These are phyloP conservation scores for Colletotrichum spaethianum DNA, from an alignment of 2,329 filamentous ascomycete species.

Conservation along the genomic window DNA sequence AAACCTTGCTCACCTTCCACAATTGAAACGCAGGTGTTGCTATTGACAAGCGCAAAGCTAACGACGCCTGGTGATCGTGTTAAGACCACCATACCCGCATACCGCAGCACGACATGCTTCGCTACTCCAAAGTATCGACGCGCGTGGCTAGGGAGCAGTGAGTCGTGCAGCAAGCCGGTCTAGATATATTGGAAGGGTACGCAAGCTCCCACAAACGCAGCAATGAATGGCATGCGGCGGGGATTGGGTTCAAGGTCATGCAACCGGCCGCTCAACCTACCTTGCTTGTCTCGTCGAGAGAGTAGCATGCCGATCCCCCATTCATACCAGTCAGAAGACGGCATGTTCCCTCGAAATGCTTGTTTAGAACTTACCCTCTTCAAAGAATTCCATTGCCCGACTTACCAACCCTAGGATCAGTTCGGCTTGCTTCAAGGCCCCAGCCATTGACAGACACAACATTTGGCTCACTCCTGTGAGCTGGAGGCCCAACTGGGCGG, in stretches of 20 bases:
- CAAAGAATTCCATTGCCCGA: background rate
- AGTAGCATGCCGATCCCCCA: slow-evolving; percentile 6
- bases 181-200: background rate
- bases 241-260: background rate
- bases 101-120: background rate
- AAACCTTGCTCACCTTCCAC: slow-evolving; percentile 19
- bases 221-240: background rate
- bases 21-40: background rate
- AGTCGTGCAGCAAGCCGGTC: background rate
- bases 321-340: slow-evolving; percentile 10
- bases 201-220: slow-evolving; percentile 2
- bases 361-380: slow-evolving; percentile 2
- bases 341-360: slow-evolving; percentile 6
- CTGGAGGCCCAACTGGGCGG: slow-evolving; percentile 5
- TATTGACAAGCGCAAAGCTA: background rate
- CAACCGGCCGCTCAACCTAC: background rate
- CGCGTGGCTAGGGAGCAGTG: background rate
- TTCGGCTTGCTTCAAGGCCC: slow-evolving; percentile 1
- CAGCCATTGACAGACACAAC: background rate
- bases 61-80: background rate
- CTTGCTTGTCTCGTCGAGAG: background rate
- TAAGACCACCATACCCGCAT: background rate
- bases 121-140: background rate
- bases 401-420: background rate
- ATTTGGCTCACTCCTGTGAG: background rate